These are phyloP conservation scores for Mycena vulgaris DNA, from an alignment of 768 basidiomycete genomes.

Conservation along the genomic window DNA sequence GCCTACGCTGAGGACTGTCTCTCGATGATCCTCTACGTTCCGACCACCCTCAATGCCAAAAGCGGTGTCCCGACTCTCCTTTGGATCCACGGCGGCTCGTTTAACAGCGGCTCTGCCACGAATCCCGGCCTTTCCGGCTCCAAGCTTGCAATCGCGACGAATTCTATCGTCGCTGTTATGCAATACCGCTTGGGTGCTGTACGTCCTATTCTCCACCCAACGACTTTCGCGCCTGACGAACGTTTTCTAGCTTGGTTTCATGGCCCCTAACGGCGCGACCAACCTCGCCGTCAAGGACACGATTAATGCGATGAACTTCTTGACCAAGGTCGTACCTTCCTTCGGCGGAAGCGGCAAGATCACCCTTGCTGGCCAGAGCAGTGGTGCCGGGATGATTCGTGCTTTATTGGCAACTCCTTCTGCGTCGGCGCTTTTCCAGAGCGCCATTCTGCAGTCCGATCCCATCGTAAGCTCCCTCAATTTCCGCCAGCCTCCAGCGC, in stretches of 20 bases:
- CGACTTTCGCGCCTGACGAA: slow-evolving; percentile 21
- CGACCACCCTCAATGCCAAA: slow-evolving; percentile 53
- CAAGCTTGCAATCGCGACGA: slow-evolving; percentile 76
- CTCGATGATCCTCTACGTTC: slow-evolving; percentile 83
- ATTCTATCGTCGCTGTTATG: slow-evolving; percentile 84
- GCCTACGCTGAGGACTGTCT: slow-evolving; percentile 84
- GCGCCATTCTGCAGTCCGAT: slow-evolving; percentile 89
- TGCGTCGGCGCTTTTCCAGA: slow-evolving; percentile 79
- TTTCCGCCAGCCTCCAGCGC: slow-evolving; percentile 20
- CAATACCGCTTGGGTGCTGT: slow-evolving; percentile 90
- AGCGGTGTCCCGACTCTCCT: slow-evolving; percentile 67
- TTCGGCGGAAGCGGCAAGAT: slow-evolving; percentile 82
- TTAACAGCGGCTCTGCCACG: slow-evolving; percentile 78
- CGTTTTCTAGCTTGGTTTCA: slow-evolving; percentile 75
- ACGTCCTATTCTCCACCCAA: slow-evolving; percentile 45
- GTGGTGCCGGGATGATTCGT: slow-evolving; percentile 84
- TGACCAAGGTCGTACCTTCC: slow-evolving; percentile 68
- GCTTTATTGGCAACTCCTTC: slow-evolving; percentile 82
- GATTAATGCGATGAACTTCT: slow-evolving; percentile 75
- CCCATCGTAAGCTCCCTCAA: slow-evolving; percentile 73
- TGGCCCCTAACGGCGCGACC: slow-evolving; percentile 77
- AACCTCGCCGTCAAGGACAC: slow-evolving; percentile 83
- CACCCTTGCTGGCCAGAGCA: slow-evolving; percentile 87
- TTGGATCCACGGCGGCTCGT: slow-evolving; percentile 93
- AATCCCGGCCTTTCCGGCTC: slow-evolving; percentile 85